Percentiles rank a stretch among this genome's conserved stretches.
These are phyloP conservation scores for Tephrocybe rancida DNA, from an alignment of 768 basidiomycete genomes.

Conservation along the genomic window DNA sequence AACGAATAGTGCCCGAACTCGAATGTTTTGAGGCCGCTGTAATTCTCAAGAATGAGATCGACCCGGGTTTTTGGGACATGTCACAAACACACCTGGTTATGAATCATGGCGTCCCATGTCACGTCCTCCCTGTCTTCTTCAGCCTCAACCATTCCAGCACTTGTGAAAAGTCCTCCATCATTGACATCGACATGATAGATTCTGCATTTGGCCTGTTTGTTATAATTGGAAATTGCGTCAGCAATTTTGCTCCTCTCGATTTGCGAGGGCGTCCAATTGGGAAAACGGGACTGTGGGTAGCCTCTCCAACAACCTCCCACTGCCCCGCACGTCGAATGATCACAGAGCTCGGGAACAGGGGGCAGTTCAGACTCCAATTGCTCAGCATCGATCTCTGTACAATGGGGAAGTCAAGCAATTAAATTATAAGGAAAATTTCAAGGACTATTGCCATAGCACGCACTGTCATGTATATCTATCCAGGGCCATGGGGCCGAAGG, in stretches of 20 bases:
- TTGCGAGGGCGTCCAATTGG: conserved; percentile 57
- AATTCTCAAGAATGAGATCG: background rate
- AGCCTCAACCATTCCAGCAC: conserved; percentile 25
- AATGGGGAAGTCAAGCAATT: background rate
- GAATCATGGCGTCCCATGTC: conserved; percentile 41
- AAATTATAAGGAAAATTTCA: background rate
- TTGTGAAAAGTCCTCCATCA: conserved; percentile 36
- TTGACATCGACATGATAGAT: conserved; percentile 46
- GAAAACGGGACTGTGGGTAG: conserved; percentile 51
- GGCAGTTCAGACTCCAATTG: conserved; percentile 33
- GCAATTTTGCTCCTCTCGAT: conserved; percentile 41
- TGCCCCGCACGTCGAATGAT: conserved; percentile 33
- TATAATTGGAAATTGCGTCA: conserved; percentile 34
- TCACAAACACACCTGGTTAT: conserved; percentile 32
- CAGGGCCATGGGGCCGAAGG: conserved; percentile 52
- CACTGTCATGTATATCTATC: conserved; percentile 43
- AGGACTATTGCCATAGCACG: conserved; percentile 1
- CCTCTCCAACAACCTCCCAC: conserved; percentile 36
- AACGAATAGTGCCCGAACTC: conserved; percentile 54
- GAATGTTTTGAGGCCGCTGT: conserved; percentile 35
- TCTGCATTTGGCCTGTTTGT: conserved; percentile 24
- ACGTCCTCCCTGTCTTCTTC: conserved; percentile 24
- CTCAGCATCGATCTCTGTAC: conserved; percentile 34
- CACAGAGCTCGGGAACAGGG: conserved; percentile 38
- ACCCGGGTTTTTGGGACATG: conserved; percentile 1